Evolutionary conservation across 164 flowering plant genomes (phyloP), one percentile per base, ranked within the genome.

Genomic region (Piper longum): DNA sequence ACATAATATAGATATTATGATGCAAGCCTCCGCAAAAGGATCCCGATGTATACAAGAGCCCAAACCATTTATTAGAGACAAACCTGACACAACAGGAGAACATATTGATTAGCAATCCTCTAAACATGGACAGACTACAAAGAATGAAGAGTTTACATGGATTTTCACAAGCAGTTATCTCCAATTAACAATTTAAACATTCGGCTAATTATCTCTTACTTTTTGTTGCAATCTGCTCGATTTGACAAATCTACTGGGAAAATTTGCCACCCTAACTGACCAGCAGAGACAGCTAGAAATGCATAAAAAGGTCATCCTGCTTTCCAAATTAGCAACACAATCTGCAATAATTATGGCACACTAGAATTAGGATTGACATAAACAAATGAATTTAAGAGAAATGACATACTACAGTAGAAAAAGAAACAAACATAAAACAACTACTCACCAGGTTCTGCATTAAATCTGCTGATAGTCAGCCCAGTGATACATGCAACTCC

Each of bases 21-120:
- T 36, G 71, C 66, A 59, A 88, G 79, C 68, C 75, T 82, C 70
- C 97, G 96, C 61, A 81, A 70, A 43, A 89, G 64, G 67, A 85
- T 85, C 59, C 91, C 96, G 9, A 84, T 71, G 70, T 81, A 89
- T 36, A 89, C 62, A 60, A 89, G 63, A 54, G 90, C 96, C 44
- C 98, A 78, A 89, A 88, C 98, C 98, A 92, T 77, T 89, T 87
- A 64, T 89, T 92, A 59, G 98, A 92, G 57, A 86, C 86, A 74
- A 92, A 92, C 66, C 98, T 92, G 78, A 62, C 3, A 65, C 14
- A n/a, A 66, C 4, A 64, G 36, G 56, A 19, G 16, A 67, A 40
- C 17, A 51, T 26, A 13, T 16, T 11, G 16, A 5, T 43, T 36
- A 61, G n/a, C 16, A 14, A 54, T 7, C 41, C 3, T 43, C 8